Percentiles rank a stretch among this genome's conserved stretches.
Evolutionary conservation across 495 filamentous ascomycete genomes (phyloP).

Genomic region (Aspergillus indologenus): DNA sequence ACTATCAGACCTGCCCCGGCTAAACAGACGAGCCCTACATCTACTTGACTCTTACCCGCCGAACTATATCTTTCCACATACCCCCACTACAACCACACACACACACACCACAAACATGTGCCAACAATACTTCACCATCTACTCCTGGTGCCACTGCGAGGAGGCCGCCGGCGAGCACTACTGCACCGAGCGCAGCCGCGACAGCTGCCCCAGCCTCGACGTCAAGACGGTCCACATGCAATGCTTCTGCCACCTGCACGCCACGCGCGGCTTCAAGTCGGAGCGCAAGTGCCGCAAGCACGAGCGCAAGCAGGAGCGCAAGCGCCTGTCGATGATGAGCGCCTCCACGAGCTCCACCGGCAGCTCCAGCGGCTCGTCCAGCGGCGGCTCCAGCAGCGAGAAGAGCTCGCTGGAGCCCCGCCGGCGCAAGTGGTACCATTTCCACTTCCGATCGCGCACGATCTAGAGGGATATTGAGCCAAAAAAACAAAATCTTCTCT

Average conservation of each 20-base stretch:
- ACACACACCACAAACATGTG: constrained; percentile 37
- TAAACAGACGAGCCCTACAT: too few relatives aligned
- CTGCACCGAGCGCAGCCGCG: constrained; percentile 29
- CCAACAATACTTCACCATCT: constrained; percentile 41
- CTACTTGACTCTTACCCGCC: too few relatives aligned
- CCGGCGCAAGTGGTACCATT: constrained; percentile 37
- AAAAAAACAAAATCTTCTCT: not conserved
- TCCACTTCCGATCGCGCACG: constrained; percentile 28
- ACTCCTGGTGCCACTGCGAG: constrained; percentile 47
- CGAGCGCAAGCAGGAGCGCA: constrained; percentile 24
- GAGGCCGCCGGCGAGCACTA: constrained; percentile 35
- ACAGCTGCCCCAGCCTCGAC: constrained; percentile 34
- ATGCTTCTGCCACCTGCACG: constrained; percentile 44
- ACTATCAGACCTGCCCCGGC: not conserved
- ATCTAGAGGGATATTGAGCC: constrained; percentile 1
- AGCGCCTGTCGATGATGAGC: constrained; percentile 3
- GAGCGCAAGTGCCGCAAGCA: constrained; percentile 29
- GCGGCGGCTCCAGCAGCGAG: constrained; percentile 16
- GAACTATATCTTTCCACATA: constrained; percentile 4
- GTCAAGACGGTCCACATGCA: constrained; percentile 46
- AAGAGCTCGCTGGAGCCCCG: constrained; percentile 29
- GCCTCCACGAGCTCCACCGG: not conserved
- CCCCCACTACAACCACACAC: not conserved
- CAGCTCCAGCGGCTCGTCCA: constrained; percentile 6
- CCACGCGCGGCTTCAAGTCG: constrained; percentile 36